phyloP scores from a whole-genome alignment of 345 rosid species.

The Salix purpurea region DNA sequence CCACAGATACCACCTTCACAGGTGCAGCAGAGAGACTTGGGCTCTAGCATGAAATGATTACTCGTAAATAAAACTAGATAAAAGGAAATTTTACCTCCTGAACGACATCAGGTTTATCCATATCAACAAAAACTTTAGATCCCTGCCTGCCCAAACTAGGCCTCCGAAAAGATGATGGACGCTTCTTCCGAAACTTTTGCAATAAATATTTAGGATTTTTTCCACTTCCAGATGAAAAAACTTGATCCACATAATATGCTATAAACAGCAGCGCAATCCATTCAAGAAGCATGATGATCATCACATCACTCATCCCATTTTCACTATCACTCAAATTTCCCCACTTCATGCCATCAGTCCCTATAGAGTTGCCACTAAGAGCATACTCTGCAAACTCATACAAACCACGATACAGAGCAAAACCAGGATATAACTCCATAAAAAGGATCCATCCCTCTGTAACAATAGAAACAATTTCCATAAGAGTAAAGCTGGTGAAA shows the following conservation, averaged over 20 bases:
- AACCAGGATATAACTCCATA: constrained; percentile 89
- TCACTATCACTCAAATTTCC: constrained; percentile 44
- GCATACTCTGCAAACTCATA: constrained; percentile 68
- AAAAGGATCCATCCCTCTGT: constrained; percentile 60
- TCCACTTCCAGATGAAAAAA: constrained; percentile 44
- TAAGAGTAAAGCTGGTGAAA: neutral
- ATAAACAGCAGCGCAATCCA: constrained; percentile 59
- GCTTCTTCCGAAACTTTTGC: constrained; percentile 36
- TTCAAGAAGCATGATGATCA: constrained; percentile 59
- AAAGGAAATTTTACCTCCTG: constrained; percentile 61
- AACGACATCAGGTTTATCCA: constrained; percentile 76
- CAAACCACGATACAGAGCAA: constrained; percentile 75
- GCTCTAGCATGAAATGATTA: neutral
- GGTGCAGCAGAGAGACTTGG: too few species aligned
- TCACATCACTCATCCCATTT: constrained; percentile 60
- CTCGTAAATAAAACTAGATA: neutral
- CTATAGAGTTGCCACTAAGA: constrained; percentile 40
- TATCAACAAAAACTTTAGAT: constrained; percentile 53
- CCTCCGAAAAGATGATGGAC: constrained; percentile 31
- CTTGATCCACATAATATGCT: constrained; percentile 72
- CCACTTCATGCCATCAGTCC: constrained; percentile 75
- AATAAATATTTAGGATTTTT: constrained; percentile 53
- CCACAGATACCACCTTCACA: neutral
- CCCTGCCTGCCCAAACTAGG: constrained; percentile 58
- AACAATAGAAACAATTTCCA: constrained; percentile 15